Percentiles rank a stretch among this genome's conserved stretches.
Conservation (phyloP, 73 alveolate species). For the Effrenium voratum region DNA sequence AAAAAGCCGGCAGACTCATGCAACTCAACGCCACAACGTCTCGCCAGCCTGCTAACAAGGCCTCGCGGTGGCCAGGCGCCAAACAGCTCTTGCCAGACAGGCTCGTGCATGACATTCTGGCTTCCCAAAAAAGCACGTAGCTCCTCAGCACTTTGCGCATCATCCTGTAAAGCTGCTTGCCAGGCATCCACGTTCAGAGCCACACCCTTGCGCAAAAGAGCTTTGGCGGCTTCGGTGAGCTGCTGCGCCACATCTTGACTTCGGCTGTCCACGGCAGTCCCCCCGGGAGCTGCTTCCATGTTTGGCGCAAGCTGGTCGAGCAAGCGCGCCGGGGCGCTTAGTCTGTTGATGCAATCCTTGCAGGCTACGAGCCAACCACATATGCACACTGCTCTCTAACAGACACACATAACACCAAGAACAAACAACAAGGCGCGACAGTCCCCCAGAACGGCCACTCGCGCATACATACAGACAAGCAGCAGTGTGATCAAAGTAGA, state of each 20-base stretch:
- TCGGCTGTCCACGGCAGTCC: not conserved
- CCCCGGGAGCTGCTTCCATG: not conserved
- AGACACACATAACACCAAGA: not conserved
- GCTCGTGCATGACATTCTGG: not conserved
- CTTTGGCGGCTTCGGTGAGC: not conserved
- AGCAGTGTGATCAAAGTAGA: slow-evolving; percentile 25
- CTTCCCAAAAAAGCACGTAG: not conserved
- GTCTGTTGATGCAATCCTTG: slow-evolving; percentile 30
- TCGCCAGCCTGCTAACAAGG: slow-evolving; percentile 4
- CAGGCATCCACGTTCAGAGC: slow-evolving; percentile 8
- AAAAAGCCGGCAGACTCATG: not conserved
- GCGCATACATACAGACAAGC: not conserved
- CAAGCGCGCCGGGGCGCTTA: slow-evolving; percentile 11
- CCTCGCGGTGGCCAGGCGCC: slow-evolving; percentile 14
- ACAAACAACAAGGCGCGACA: not conserved
- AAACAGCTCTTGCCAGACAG: not conserved
- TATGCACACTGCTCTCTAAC: not conserved
- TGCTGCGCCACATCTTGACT: not conserved
- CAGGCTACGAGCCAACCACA: no score
- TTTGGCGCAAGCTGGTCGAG: not conserved
- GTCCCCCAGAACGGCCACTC: not conserved
- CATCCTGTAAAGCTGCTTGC: not conserved
- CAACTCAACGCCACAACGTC: not conserved
- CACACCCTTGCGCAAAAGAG: not conserved
- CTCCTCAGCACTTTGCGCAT: not conserved